Conservation (phyloP, 2,329 filamentous ascomycete species). For the Fusarium sambucinum region DNA sequence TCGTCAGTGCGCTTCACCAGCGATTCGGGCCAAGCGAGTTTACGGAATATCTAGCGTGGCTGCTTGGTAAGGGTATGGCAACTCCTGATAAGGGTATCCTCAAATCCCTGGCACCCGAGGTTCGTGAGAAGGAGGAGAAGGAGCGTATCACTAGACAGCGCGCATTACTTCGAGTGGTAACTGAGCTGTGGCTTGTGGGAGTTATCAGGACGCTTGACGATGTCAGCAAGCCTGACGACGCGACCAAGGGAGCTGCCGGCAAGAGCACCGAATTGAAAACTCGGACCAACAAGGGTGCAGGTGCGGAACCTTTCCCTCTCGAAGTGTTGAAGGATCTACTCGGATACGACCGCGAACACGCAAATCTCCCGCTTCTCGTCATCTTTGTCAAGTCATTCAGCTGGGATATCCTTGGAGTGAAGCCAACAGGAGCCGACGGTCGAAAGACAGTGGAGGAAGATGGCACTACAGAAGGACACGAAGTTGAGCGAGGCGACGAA, state of each 20-base stretch:
- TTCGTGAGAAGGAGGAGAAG: conserved; percentile 95
- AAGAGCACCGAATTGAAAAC: conserved; percentile 73
- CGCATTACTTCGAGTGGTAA: conserved; percentile 87
- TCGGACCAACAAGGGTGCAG: conserved; percentile 69
- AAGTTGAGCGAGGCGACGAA: conserved; percentile 57
- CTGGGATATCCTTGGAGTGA: conserved; percentile 93
- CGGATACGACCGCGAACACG: conserved; percentile 91
- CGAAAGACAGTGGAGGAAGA: conserved; percentile 88
- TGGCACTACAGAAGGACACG: conserved; percentile 67
- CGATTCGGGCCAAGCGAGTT: conserved; percentile 92
- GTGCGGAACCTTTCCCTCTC: conserved; percentile 90
- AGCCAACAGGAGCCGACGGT: conserved; percentile 76
- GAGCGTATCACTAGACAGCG: conserved; percentile 89
- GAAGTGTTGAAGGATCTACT: conserved; percentile 98
- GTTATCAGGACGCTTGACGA: conserved; percentile 84
- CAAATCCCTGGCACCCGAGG: conserved; percentile 82
- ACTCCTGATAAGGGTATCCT: conserved; percentile 87
- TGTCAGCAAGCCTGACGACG: conserved; percentile 71
- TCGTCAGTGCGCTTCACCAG: conserved; percentile 94
- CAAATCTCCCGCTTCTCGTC: conserved; percentile 90
- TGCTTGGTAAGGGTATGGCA: conserved; percentile 89
- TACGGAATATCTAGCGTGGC: conserved; percentile 91
- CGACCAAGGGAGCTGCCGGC: conserved; percentile 69
- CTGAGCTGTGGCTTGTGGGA: conserved; percentile 94
- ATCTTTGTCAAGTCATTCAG: conserved; percentile 96